Conservation (phyloP, 345 rosid genomes). For the Euphorbia pulcherrima region DNA sequence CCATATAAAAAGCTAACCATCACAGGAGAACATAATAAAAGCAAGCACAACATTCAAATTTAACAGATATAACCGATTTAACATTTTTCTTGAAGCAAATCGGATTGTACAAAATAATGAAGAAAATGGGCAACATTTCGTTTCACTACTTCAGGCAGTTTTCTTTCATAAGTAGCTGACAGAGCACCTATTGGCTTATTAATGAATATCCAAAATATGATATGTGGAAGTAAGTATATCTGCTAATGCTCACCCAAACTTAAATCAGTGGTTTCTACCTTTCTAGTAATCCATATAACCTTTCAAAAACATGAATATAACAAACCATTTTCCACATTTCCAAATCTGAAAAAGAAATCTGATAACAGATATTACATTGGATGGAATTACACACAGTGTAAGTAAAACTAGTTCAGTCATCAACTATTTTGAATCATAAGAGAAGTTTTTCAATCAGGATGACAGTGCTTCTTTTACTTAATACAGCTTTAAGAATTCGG, state of each 20-base stretch:
- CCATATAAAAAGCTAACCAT: conserved; percentile 5
- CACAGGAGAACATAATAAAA: neutral
- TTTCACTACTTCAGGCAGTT: no score
- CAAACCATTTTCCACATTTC: neutral
- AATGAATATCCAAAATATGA: neutral
- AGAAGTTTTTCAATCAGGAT: neutral
- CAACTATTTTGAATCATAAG: neutral
- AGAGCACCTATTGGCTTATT: neutral
- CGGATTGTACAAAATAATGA: no score
- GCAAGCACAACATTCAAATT: neutral
- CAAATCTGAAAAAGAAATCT: neutral
- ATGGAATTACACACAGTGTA: neutral
- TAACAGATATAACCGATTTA: neutral
- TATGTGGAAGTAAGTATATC: neutral
- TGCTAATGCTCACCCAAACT: neutral
- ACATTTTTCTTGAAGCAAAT: neutral
- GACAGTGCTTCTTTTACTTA: neutral
- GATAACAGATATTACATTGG: neutral
- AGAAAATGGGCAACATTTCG: no score
- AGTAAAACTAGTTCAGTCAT: neutral
- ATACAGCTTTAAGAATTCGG: neutral
- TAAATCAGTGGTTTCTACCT: neutral
- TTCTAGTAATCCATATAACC: neutral
- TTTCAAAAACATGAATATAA: neutral
- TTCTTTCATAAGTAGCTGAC: neutral